Evolutionary conservation across 495 filamentous ascomycete genomes (phyloP), one percentile per base, ranked within the genome.

Genomic region (Hypomontagnella monticulosa): DNA sequence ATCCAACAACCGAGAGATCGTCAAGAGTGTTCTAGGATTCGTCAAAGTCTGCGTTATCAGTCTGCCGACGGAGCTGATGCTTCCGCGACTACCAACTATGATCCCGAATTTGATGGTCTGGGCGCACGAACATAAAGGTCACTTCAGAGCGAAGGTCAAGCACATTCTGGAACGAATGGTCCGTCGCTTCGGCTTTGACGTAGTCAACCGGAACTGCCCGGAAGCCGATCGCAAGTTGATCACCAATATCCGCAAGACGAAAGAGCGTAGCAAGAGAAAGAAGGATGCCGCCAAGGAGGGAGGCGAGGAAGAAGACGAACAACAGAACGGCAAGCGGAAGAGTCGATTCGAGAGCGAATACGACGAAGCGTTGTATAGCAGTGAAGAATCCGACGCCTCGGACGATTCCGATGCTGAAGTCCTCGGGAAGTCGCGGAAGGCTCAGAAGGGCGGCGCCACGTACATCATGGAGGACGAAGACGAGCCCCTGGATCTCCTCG

Each of bases 41-140:
- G 89, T 96, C 71, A 99, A 99, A 81, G 95, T 98, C 14, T 94
- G 89, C 56, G 85, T 97, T 50, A 91, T 98, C 66, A 89, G 89
- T 56, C 80, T 98, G 30, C 91, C 93, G 1, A 87, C 86, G 16
- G 85, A 88, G 4, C 75, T 93, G 58, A 87, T 99, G 80, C 78
- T 85, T 23, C 87, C 91, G 12, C 84, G 91, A 30, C 83, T 99
- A 33, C 73, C 78, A 20, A 84, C 87, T 1, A 80, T 98, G 51
- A 84, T 99, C 18, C 91, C 93, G 16, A 96, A 94, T 75, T 79
- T 97, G 8, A 91, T 97, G 88, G 88, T 90, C 15, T 99, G 95
- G 95, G 92, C 90, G 69, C 92, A 97, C 77, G 95, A 99, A 76
- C 96, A 99, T 80, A 97, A 96, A 78, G 93, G 91, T 12, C 92